Percentiles rank a stretch among this genome's conserved stretches.
Conservation (phyloP, 2,329 filamentous ascomycete genomes). For the Colletotrichum eleusines region DNA sequence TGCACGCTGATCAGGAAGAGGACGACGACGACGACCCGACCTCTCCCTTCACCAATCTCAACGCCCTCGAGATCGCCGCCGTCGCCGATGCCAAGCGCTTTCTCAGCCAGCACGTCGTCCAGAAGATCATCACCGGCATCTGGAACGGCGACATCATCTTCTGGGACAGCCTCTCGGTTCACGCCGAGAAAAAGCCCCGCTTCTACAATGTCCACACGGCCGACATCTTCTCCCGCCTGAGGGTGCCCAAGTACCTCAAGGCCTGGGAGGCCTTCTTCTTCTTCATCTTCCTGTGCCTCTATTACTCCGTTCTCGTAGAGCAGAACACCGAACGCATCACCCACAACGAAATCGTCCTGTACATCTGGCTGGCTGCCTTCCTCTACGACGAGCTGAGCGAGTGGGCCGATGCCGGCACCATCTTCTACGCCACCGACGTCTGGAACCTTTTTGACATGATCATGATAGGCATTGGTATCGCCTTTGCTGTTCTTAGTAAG, state of each 20-base stretch:
- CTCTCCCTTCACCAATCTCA: constrained; percentile 80
- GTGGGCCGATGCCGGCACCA: constrained; percentile 85
- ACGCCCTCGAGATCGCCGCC: constrained; percentile 87
- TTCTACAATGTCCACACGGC: constrained; percentile 77
- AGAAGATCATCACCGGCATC: constrained; percentile 85
- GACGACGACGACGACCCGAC: constrained; percentile 72
- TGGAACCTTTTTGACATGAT: constrained; percentile 82
- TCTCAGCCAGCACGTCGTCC: constrained; percentile 81
- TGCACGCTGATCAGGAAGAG: constrained; percentile 53
- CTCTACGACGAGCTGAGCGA: constrained; percentile 89
- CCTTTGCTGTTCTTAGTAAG: constrained; percentile 80
- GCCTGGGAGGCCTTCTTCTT: constrained; percentile 88
- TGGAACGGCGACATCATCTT: constrained; percentile 91
- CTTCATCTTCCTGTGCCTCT: constrained; percentile 79
- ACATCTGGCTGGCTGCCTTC: constrained; percentile 89
- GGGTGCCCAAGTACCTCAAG: constrained; percentile 88
- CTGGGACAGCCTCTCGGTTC: constrained; percentile 82
- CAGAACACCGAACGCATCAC: constrained; percentile 76
- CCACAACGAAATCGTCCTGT: constrained; percentile 77
- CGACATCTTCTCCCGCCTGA: constrained; percentile 79
- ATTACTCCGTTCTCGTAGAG: constrained; percentile 87
- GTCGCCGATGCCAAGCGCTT: constrained; percentile 88
- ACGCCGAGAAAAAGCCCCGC: constrained; percentile 80
- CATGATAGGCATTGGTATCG: constrained; percentile 79
- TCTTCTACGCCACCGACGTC: constrained; percentile 87